These are phyloP conservation scores for Talaromyces wortmannii DNA, from an alignment of 495 filamentous ascomycete genomes.

Conservation along the genomic window DNA sequence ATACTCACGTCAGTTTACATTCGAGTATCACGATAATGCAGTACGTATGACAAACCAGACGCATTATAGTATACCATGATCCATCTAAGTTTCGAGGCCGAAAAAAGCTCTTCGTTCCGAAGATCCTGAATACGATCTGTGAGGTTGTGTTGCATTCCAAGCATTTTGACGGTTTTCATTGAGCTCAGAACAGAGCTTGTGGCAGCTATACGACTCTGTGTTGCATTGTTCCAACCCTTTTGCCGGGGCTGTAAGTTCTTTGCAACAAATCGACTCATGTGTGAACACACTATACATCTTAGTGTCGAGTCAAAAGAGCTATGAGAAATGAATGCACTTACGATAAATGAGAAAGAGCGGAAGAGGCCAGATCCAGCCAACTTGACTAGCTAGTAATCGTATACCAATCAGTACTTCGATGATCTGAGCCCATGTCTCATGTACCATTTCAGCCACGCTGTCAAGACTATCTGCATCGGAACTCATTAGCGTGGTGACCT, in stretches of 20 bases:
- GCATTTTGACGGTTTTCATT: slow-evolving; percentile 52
- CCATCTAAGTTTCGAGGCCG: slow-evolving; percentile 32
- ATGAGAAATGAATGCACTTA: slow-evolving; percentile 10
- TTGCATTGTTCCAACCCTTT: slow-evolving; percentile 41
- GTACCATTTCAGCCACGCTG: slow-evolving; percentile 22
- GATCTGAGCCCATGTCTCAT: slow-evolving; percentile 46
- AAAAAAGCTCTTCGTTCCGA: slow-evolving; percentile 34
- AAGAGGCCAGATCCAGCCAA: slow-evolving; percentile 37
- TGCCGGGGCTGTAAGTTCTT: slow-evolving; percentile 19
- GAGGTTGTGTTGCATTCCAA: slow-evolving; percentile 32
- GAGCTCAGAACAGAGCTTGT: slow-evolving; percentile 37
- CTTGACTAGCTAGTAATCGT: slow-evolving; percentile 36
- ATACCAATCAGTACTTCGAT: slow-evolving; percentile 48
- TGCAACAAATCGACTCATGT: slow-evolving; percentile 16
- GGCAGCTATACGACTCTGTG: slow-evolving; percentile 40
- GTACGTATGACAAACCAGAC: slow-evolving; percentile 18
- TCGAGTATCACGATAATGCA: background rate
- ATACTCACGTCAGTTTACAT: background rate
- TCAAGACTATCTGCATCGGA: slow-evolving; percentile 39
- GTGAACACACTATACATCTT: slow-evolving; percentile 6
- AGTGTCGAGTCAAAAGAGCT: slow-evolving; percentile 5
- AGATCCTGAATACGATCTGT: slow-evolving; percentile 27
- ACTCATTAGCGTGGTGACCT: slow-evolving; percentile 46
- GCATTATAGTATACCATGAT: slow-evolving; percentile 35
- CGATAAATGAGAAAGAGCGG: slow-evolving; percentile 40